Conservation (phyloP, 352 stramenopile species). For the Aphanomyces euteiches region DNA sequence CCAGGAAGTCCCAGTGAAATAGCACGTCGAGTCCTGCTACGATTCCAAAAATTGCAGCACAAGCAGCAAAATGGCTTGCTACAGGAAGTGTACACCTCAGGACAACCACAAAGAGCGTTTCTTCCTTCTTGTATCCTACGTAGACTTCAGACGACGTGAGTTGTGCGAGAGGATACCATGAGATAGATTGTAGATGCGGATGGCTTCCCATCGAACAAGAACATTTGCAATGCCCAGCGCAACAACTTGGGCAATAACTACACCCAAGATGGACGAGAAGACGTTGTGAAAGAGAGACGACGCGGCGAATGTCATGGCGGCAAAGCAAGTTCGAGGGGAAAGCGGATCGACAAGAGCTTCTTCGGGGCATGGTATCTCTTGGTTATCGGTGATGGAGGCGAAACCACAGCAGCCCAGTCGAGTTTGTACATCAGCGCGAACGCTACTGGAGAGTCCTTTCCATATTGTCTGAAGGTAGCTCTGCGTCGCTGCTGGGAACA, state of each 20-base stretch:
- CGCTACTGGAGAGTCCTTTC: constrained; percentile 30
- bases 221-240: constrained; percentile 45
- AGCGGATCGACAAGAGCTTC: constrained; percentile 42
- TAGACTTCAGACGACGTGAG: not conserved
- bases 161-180: not conserved
- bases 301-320: constrained; percentile 35
- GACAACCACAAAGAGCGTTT: constrained; percentile 2
- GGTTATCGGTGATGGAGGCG: constrained; percentile 36
- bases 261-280: constrained; percentile 40
- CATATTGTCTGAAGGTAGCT: constrained; percentile 36
- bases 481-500: constrained; percentile 37
- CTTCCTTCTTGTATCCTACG: constrained; percentile 2
- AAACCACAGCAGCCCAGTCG: constrained; percentile 59
- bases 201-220: constrained; percentile 47
- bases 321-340: constrained; percentile 42
- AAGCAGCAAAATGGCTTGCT: constrained; percentile 37
- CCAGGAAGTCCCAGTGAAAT: constrained; percentile 39
- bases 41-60: constrained; percentile 32
- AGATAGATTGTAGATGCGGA: constrained; percentile 30
- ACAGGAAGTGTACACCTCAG: constrained; percentile 46
- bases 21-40: constrained; percentile 47
- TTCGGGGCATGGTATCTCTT: constrained; percentile 39
- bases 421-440: constrained; percentile 38
- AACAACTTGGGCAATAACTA: constrained; percentile 40
- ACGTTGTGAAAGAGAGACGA: constrained; percentile 39